Conservation (phyloP, 805 yeast genomes). For the Monosporozyma unispora region DNA sequence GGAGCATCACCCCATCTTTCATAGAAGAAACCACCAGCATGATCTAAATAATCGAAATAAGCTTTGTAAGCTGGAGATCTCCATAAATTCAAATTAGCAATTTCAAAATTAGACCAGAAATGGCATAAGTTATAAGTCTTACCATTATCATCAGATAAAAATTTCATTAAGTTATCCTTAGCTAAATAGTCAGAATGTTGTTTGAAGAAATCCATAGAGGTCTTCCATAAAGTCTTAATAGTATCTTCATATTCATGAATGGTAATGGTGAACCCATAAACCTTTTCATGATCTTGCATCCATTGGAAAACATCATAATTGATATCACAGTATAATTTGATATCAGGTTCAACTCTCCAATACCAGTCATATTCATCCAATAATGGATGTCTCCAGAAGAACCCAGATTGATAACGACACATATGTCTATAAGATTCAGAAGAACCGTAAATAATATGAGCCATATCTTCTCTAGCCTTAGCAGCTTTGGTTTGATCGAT, state of each 20-base stretch:
- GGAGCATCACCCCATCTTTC: constrained; percentile 94
- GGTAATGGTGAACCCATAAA: constrained; percentile 69
- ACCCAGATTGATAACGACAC: constrained; percentile 85
- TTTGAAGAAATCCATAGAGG: constrained; percentile 54
- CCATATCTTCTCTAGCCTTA: constrained; percentile 41
- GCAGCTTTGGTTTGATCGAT: constrained; percentile 70
- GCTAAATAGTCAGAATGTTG: constrained; percentile 51
- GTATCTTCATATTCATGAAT: constrained; percentile 62
- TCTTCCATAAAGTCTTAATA: constrained; percentile 68
- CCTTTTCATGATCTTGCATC: constrained; percentile 67
- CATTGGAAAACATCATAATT: constrained; percentile 71
- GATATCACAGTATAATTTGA: constrained; percentile 65
- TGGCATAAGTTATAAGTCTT: constrained; percentile 74
- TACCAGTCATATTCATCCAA: constrained; percentile 69
- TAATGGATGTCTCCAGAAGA: constrained; percentile 65
- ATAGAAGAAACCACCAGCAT: constrained; percentile 74
- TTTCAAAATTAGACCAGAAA: constrained; percentile 82
- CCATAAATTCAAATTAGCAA: constrained; percentile 68
- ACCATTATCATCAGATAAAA: constrained; percentile 63
- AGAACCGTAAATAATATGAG: constrained; percentile 63
- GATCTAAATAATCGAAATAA: constrained; percentile 61
- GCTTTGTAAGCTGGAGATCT: constrained; percentile 57
- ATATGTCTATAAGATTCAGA: constrained; percentile 74
- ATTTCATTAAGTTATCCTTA: constrained; percentile 55
- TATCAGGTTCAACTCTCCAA: constrained; percentile 90